Evolutionary conservation across 306 rosid genomes (phyloP).

Genomic region (Cucurbita argyrosperma): DNA sequence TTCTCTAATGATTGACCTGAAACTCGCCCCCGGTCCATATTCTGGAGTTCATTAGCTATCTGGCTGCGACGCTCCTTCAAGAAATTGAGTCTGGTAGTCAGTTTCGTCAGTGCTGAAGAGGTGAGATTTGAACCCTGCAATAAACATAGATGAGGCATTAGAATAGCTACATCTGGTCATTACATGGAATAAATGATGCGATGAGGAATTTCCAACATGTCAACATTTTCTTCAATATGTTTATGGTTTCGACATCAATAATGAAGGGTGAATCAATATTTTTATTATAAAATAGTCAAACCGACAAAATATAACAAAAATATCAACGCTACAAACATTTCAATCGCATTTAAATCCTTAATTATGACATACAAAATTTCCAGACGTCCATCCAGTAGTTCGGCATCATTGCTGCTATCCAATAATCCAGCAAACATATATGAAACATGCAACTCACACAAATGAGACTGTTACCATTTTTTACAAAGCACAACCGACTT

Average conservation of each 20-base stretch:
- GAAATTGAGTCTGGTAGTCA: conserved; percentile 64
- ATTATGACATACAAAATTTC: too few relatives aligned
- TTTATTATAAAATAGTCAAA: too few relatives aligned
- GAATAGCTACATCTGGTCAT: background rate
- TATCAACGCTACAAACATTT: too few relatives aligned
- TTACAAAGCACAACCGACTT: background rate
- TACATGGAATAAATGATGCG: background rate
- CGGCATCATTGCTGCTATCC: background rate
- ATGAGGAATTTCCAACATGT: background rate
- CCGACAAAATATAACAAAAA: too few relatives aligned
- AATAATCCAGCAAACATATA: background rate
- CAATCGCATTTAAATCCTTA: too few relatives aligned
- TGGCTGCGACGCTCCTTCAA: conserved; percentile 69
- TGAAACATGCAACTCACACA: background rate
- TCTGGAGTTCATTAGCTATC: conserved; percentile 39
- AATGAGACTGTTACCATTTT: background rate
- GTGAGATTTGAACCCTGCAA: conserved; percentile 45
- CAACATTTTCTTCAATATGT: too few relatives aligned
- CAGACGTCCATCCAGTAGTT: too few relatives aligned
- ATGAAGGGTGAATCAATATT: background rate
- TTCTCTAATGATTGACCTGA: conserved; percentile 15
- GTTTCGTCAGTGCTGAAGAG: conserved; percentile 53
- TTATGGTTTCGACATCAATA: too few relatives aligned
- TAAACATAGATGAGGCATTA: conserved; percentile 15
- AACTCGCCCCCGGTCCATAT: conserved; percentile 33